Evolutionary conservation across 805 yeast genomes (phyloP), one percentile per base, ranked within the genome.

Genomic region (Brettanomyces sp.): DNA sequence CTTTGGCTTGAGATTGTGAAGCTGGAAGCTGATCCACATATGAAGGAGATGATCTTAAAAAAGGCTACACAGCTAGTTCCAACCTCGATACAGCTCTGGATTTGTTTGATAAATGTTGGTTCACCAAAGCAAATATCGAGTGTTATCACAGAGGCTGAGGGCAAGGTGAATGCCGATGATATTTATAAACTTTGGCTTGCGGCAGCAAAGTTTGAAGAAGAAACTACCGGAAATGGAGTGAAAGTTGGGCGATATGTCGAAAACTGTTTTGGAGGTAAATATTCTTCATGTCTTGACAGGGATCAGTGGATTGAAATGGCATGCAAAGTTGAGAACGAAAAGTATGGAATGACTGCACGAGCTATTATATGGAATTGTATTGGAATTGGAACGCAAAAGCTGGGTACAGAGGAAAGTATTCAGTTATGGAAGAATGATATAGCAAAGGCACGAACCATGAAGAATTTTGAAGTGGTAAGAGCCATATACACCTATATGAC

Each of bases 11-110:
- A 67, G 24, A 72, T 85, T 1, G 73, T 85, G 1, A 73, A 75
- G 8, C 56, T 77, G 41, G 96, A 90, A 56, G 68, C 67, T 0
- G 75, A 76, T 24, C 52, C 59, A 1, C 63, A 60, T 0, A 79
- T 79, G 45, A 77, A 73, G 1, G 56, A 66, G 21, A 74, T 76
- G 49, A 70, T 89, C 47, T 61, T 87, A 3, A 49, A 57, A 1
- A 82, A 82, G 45, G 91, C 96, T 0, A 70, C 82, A 0, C 85
- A 82, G 49, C 59, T 87, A 23, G 71, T 86, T 21, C 89, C 96
- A 0, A 47, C 62, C 1, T 74, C 83, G 34, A 73, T 83, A 55
- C 74, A 73, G 1, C 66, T 90, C 40, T 85, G 95, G 95, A 57
- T 77, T 8, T 68, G 73, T 2, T 64, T 81, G 36, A 72, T 83